Base-by-base conservation (phyloP, 352 stramenopile genomes). In the Elongisporangium senticosum region DNA sequence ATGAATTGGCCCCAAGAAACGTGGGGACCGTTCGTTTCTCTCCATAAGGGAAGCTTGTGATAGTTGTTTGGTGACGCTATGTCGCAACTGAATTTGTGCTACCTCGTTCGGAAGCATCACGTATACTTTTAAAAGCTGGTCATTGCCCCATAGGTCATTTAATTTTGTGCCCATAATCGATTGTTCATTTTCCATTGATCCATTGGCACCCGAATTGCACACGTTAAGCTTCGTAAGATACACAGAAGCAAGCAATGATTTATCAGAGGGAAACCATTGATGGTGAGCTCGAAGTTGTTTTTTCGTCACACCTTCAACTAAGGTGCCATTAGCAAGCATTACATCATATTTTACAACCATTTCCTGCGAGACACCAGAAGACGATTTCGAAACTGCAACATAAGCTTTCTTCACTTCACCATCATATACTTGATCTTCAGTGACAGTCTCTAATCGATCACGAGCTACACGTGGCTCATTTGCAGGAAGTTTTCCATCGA, bases 1-100 rank as follows among this genome's bases (percentile, higher is more conserved):
- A 43, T 91, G 81, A 26, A 74, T 87, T 57, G 87, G 77, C 1
- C 75, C 77, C 11, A 88, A 26, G 19, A 89, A 88, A 8, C 71
- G 71, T 7, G 81, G 77, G 14, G 67, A 71, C 0, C 50, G 47
- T 33, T 78, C 52, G 7, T 63, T 68, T n/a, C 68, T 58, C 14
- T 77, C 68, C 2, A 61, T 39, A 3, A 88, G 55, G 14, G 57
- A 51, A 2, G 67, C 22, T 56, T 84, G 66, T 1, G 79, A 14
- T 1, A 77, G 50, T 28, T 80, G 74, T 26, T 75, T 79, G 0
- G 67, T 78, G 21, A 71, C 68, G 5, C 58, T 53, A 53, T 86
- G 59, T 13, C 81, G 75, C 7, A 84, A 43, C 37, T 65, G 59
- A n/a, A 90, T 64, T 7, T 51, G 58, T 13, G 63, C 57, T 2